These are phyloP conservation scores for Fomes fomentarius DNA, from an alignment of 1,284 basidiomycete genomes.

Conservation along the genomic window DNA sequence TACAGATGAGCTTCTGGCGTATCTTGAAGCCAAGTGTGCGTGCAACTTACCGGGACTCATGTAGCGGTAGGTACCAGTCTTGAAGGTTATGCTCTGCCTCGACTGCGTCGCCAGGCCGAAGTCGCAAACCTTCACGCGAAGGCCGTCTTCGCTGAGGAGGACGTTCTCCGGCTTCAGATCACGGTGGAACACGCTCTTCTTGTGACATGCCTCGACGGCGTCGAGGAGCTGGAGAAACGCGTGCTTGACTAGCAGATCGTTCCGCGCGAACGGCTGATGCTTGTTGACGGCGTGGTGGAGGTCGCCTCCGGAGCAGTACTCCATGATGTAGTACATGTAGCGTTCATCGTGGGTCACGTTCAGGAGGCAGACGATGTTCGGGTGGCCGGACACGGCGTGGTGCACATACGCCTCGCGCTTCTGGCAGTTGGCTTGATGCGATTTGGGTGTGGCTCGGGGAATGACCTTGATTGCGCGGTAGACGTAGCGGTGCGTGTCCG, in stretches of 20 bases:
- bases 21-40: not conserved
- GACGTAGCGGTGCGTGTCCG: constrained; percentile 11
- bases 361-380: constrained; percentile 60
- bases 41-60: constrained; percentile 52
- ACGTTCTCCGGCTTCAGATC: constrained; percentile 79
- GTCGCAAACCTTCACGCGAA: constrained; percentile 57
- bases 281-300: constrained; percentile 60
- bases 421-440: constrained; percentile 4
- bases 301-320: constrained; percentile 65
- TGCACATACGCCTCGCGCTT: constrained; percentile 44
- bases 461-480: constrained; percentile 31
- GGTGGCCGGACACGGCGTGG: constrained; percentile 52
- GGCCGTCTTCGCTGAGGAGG: constrained; percentile 48
- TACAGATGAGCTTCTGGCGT: not conserved
- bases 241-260: constrained; percentile 49
- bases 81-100: constrained; percentile 51
- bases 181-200: constrained; percentile 62
- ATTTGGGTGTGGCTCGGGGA: not conserved
- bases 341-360: constrained; percentile 53
- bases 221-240: constrained; percentile 64
- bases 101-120: constrained; percentile 68
- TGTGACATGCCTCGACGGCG: constrained; percentile 62
- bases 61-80: constrained; percentile 53
- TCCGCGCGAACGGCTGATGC: constrained; percentile 47
- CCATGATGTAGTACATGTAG: constrained; percentile 60